Evolutionary conservation across 108 stramenopile genomes (phyloP), one percentile per base, ranked within the genome.

Genomic region (Cyclotella atomus): DNA sequence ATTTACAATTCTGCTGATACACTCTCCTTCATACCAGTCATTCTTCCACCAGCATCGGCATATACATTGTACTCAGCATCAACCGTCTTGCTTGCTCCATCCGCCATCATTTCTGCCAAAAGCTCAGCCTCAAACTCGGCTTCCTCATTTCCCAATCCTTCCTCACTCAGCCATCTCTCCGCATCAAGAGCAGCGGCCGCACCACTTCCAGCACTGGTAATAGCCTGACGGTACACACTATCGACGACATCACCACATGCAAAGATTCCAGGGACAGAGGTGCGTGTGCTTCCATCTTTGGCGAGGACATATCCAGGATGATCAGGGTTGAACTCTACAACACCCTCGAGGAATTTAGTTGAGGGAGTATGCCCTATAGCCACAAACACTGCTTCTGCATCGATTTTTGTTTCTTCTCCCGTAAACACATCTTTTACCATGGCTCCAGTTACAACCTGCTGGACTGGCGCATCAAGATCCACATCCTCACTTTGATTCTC

Each of bases 211-310:
- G 97, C 97, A 50, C 88, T 87, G 12, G 97, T 98, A 65, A 96
- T 93, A 14, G 95, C 97, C 83, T 98, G 97, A 32, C 97, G 94
- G 67, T 98, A 98, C 30, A 95, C 69, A 32, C 88, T 75, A 85
- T 98, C 97, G 8, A 94, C 83, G 15, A 97, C 97, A 79, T 98
- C 97, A 3, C 97, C 97, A 21, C 95, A 95, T 1, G 97, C 97
- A 82, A 97, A 98, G 65, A 97, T 95, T 54, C 97, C 97, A 33
- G 86, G 82, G 14, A 97, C 90, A 28, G 90, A 93, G 2, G 97
- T 96, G 47, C 79, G 76, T 3, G 97, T 97, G 29, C 82, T 84
- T 8, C 52, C 45, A 20, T 78, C 88, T 66, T 65, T 20, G 0
- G 88, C 86, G 28, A 89, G 65, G 19, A 98, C 68, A 66, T 97